phyloP scores from a whole-genome alignment of 768 basidiomycete species.

The Xerocomellus intermedius region DNA sequence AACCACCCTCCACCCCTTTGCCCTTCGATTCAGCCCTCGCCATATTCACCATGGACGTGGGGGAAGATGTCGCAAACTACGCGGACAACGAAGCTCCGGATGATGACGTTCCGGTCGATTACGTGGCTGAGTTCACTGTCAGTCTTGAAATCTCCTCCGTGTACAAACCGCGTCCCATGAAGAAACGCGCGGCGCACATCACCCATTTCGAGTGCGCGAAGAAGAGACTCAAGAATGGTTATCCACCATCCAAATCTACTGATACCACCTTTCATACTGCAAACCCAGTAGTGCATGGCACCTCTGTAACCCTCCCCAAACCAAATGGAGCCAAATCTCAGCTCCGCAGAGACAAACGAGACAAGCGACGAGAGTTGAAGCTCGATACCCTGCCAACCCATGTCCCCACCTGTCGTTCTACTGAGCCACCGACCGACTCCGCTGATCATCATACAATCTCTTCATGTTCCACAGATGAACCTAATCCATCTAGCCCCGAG shows the following conservation, averaged over 20 bases:
- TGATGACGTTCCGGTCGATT: neutral
- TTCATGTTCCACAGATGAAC: slow-evolving; percentile 1
- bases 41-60: slow-evolving; percentile 50
- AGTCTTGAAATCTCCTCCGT: slow-evolving; percentile 70
- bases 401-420: slow-evolving; percentile 5
- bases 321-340: slow-evolving; percentile 31
- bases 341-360: slow-evolving; percentile 46
- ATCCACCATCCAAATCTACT: slow-evolving; percentile 5
- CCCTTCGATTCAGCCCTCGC: slow-evolving; percentile 30
- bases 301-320: neutral
- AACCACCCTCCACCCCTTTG: slow-evolving; percentile 2
- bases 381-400: slow-evolving; percentile 18
- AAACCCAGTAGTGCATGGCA: neutral
- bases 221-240: slow-evolving; percentile 31
- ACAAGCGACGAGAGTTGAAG: slow-evolving; percentile 52
- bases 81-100: slow-evolving; percentile 25
- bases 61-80: slow-evolving; percentile 35
- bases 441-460: neutral
- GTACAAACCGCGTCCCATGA: slow-evolving; percentile 69
- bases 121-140: slow-evolving; percentile 34
- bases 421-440: neutral
- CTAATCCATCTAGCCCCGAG: slow-evolving; percentile 28
- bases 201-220: slow-evolving; percentile 7
- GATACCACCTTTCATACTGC: neutral
- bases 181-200: slow-evolving; percentile 39